phyloP scores from a whole-genome alignment of 768 basidiomycete genomes.

The Boletus reticulatus region DNA sequence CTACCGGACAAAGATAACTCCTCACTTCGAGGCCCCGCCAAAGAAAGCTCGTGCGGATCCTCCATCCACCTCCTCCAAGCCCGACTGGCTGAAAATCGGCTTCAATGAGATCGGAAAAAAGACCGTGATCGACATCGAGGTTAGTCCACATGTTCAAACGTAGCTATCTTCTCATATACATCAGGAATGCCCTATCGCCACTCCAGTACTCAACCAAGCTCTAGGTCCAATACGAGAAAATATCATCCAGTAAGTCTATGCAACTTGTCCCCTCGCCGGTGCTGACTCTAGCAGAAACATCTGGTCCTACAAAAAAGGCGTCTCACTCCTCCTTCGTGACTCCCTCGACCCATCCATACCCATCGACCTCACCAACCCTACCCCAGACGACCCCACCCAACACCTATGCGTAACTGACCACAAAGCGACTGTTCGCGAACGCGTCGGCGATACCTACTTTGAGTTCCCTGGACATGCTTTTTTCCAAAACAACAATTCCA shows the following conservation, averaged over 20 bases:
- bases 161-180: background rate
- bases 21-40: slow-evolving; percentile 86
- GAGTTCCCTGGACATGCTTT: slow-evolving; percentile 87
- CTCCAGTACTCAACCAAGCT: slow-evolving; percentile 71
- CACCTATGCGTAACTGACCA: slow-evolving; percentile 86
- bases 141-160: slow-evolving; percentile 26
- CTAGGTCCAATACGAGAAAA: slow-evolving; percentile 58
- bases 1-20: slow-evolving; percentile 97
- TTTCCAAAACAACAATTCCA: slow-evolving; percentile 98
- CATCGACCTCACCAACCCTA: slow-evolving; percentile 19
- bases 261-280: background rate
- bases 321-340: slow-evolving; percentile 88
- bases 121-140: slow-evolving; percentile 89
- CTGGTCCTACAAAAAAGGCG: slow-evolving; percentile 78
- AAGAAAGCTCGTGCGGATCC: slow-evolving; percentile 32
- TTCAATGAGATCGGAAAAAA: slow-evolving; percentile 80
- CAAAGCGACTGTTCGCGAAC: slow-evolving; percentile 76
- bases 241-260: slow-evolving; percentile 57
- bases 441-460: slow-evolving; percentile 77
- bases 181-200: slow-evolving; percentile 92
- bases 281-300: slow-evolving; percentile 58
- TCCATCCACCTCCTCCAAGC: slow-evolving; percentile 29
- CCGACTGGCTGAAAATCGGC: slow-evolving; percentile 81
- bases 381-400: slow-evolving; percentile 43
- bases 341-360: slow-evolving; percentile 47